Conservation (phyloP, 2,329 filamentous ascomycete species). For the Ascochyta fabae region DNA sequence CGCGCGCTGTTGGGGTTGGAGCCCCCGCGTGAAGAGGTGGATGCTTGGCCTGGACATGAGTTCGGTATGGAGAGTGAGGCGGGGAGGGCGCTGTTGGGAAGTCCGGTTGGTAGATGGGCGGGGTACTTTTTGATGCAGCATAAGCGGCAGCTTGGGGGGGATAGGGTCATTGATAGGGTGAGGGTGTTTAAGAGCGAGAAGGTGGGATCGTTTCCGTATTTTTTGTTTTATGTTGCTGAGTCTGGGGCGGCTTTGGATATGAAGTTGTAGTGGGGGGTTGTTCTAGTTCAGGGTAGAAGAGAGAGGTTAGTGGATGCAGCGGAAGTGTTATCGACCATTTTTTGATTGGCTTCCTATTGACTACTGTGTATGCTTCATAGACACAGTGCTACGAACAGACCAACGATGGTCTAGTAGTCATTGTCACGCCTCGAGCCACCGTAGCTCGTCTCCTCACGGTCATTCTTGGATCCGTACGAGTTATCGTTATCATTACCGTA, state of each 20-base stretch:
- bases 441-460: slow-evolving; percentile 1
- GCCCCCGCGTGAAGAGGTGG: not conserved
- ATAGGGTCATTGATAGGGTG: slow-evolving; percentile 17
- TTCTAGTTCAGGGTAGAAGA: not conserved
- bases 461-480: slow-evolving; percentile 3
- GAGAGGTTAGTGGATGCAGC: no score
- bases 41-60: slow-evolving; percentile 23
- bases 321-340: no score
- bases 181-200: slow-evolving; percentile 22
- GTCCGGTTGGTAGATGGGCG: slow-evolving; percentile 21
- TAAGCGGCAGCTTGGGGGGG: slow-evolving; percentile 20
- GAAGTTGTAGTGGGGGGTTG: not conserved
- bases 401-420: slow-evolving; percentile 1
- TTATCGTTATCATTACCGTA: slow-evolving; percentile 2
- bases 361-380: no score
- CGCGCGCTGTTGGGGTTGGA: slow-evolving; percentile 3
- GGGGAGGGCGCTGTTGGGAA: slow-evolving; percentile 29
- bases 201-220: slow-evolving; percentile 17
- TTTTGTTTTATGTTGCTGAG: slow-evolving; percentile 20
- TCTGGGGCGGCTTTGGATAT: not conserved
- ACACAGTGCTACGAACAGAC: no score
- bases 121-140: slow-evolving; percentile 25
- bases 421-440: slow-evolving; percentile 12
- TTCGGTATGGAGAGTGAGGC: slow-evolving; percentile 23
- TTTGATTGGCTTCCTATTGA: no score